These are phyloP conservation scores for Blastomyces silverae DNA, from an alignment of 2,329 filamentous ascomycete species.

Conservation along the genomic window DNA sequence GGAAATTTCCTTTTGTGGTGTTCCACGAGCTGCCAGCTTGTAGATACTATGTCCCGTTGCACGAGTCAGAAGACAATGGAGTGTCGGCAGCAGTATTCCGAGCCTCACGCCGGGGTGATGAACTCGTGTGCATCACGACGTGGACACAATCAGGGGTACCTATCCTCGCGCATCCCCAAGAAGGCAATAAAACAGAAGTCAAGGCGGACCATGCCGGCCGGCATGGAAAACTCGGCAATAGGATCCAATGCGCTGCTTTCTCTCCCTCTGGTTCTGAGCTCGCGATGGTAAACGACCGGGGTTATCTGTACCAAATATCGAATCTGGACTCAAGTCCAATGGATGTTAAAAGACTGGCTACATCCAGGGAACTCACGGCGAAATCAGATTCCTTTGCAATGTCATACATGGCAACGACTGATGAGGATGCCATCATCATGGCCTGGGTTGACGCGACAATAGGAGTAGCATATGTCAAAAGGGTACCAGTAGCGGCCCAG, in stretches of 20 bases:
- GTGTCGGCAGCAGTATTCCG: slow-evolving; percentile 36
- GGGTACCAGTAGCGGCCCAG: slow-evolving; percentile 20
- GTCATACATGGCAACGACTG: slow-evolving; percentile 35
- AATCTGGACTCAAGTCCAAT: slow-evolving; percentile 37
- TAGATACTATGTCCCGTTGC: slow-evolving; percentile 36
- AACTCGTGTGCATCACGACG: slow-evolving; percentile 37
- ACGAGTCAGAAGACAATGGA: slow-evolving; percentile 41
- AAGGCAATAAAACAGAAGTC: slow-evolving; percentile 35
- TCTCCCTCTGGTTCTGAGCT: slow-evolving; percentile 37
- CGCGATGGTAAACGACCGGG: slow-evolving; percentile 40
- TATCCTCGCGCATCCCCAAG: slow-evolving; percentile 36
- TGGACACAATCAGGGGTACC: slow-evolving; percentile 43
- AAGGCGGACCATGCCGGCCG: slow-evolving; percentile 27
- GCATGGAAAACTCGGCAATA: slow-evolving; percentile 34
- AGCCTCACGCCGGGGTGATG: slow-evolving; percentile 30
- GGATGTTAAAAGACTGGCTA: slow-evolving; percentile 34
- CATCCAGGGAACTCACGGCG: slow-evolving; percentile 35
- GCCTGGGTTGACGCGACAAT: slow-evolving; percentile 38
- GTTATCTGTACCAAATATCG: slow-evolving; percentile 36
- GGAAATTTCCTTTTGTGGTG: slow-evolving; percentile 35
- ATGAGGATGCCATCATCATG: slow-evolving; percentile 37
- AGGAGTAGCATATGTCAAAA: slow-evolving; percentile 29
- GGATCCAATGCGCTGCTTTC: slow-evolving; percentile 39
- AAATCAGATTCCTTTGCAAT: slow-evolving; percentile 37
- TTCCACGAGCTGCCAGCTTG: slow-evolving; percentile 35